These are phyloP conservation scores for Quercus ilex DNA, from an alignment of 306 rosid species.

Conservation along the genomic window DNA sequence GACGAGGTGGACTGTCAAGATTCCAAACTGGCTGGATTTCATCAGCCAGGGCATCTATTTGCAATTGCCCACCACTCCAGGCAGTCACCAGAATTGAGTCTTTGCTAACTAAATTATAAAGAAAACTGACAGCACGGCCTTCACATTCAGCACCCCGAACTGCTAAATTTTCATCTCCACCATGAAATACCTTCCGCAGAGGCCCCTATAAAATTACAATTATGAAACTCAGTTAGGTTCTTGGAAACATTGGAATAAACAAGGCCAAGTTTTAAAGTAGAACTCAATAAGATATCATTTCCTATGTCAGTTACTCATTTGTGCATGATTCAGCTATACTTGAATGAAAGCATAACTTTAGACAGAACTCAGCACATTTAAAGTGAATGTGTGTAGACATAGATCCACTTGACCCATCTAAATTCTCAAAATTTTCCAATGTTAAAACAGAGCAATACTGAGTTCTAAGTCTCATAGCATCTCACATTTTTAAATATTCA, in stretches of 20 bases:
- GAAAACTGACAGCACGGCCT: conserved; percentile 78
- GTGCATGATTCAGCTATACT: not conserved
- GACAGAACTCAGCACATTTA: not conserved
- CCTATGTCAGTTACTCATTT: not conserved
- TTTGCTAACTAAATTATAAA: conserved; percentile 72
- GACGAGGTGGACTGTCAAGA: conserved; percentile 68
- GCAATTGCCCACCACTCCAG: conserved; percentile 96
- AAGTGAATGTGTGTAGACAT: not conserved
- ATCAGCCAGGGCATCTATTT: conserved; percentile 92
- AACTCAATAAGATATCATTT: not conserved
- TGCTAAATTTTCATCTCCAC: conserved; percentile 49
- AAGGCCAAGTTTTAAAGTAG: not conserved
- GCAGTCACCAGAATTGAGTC: conserved; percentile 87
- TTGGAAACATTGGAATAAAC: conserved; percentile 7
- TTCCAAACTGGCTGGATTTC: conserved; percentile 95
- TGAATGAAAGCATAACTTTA: not conserved
- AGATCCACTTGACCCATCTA: not conserved
- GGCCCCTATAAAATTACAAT: conserved; percentile 67
- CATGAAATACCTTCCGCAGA: conserved; percentile 62
- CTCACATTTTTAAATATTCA: not conserved
- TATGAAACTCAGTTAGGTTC: conserved; percentile 6
- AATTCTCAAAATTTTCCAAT: not conserved
- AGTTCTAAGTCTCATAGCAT: not conserved
- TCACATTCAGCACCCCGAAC: conserved; percentile 74
- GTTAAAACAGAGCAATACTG: not conserved